phyloP scores from a whole-genome alignment of 2,329 filamentous ascomycete genomes.

The Penicillium sp. region DNA sequence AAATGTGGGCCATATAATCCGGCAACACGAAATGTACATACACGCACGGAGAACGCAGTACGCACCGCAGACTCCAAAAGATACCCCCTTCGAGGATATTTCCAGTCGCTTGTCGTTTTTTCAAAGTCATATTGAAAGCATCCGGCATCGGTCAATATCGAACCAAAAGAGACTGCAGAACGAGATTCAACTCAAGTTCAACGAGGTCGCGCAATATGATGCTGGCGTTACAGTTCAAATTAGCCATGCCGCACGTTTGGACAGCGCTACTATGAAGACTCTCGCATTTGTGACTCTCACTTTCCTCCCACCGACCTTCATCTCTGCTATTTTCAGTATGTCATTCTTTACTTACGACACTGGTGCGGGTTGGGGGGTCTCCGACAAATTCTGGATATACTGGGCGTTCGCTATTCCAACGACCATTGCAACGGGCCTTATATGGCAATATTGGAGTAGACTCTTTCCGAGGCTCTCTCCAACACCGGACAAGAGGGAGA shows the following conservation, averaged over 20 bases:
- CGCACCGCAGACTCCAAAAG: conserved; percentile 1
- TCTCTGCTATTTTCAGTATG: conserved; percentile 41
- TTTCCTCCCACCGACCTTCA: conserved; percentile 55
- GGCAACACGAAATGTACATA: conserved; percentile 15
- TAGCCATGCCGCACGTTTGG: conserved; percentile 29
- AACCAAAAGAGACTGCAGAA: conserved; percentile 32
- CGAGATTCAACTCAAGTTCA: conserved; percentile 34
- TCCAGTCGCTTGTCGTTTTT: conserved; percentile 21
- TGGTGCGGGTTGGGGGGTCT: conserved; percentile 20
- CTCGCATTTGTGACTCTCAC: conserved; percentile 51
- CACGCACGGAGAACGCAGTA: not conserved
- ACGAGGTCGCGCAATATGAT: conserved; percentile 33
- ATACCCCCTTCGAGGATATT: conserved; percentile 10
- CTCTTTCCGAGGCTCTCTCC: not conserved
- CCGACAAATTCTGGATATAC: conserved; percentile 31
- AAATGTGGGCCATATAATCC: conserved; percentile 24
- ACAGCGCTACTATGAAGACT: conserved; percentile 55
- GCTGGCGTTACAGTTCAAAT: conserved; percentile 26
- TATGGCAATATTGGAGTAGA: conserved; percentile 22
- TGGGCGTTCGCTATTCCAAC: conserved; percentile 30
- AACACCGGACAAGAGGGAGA: not conserved
- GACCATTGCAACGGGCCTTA: conserved; percentile 15
- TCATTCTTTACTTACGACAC: conserved; percentile 32
- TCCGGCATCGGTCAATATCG: conserved; percentile 27
- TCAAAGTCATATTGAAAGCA: conserved; percentile 21